phyloP scores from a whole-genome alignment of 345 rosid species.

The Hibiscus syriacus region DNA sequence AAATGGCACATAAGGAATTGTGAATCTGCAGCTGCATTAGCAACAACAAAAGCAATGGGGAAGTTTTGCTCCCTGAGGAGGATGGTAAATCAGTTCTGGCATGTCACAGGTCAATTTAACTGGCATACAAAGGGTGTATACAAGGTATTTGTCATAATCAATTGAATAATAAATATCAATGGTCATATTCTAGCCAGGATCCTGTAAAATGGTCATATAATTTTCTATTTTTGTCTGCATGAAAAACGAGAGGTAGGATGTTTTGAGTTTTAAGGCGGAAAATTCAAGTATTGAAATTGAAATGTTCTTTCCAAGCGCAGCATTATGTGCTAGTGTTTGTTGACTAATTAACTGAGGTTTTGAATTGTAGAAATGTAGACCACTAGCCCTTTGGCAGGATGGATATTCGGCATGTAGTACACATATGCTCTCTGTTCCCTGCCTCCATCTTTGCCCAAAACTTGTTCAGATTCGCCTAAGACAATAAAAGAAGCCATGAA shows the following conservation, averaged over 20 bases:
- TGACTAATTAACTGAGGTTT: not conserved
- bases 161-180: not conserved
- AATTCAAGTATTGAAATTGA: not conserved
- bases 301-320: not conserved
- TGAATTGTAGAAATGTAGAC: not conserved
- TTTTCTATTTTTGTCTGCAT: not conserved
- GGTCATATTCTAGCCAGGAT: not conserved
- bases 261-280: not conserved
- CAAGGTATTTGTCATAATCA: not conserved
- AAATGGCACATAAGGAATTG: slow-evolving; percentile 15
- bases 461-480: too few relatives aligned
- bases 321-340: not conserved
- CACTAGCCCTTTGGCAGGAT: not conserved
- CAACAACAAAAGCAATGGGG: not conserved
- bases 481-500: too few relatives aligned
- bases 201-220: not conserved
- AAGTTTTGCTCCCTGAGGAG: not conserved
- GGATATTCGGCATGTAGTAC: too few relatives aligned
- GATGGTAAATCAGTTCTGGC: slow-evolving; percentile 3
- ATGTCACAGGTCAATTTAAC: slow-evolving; percentile 1
- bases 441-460: too few relatives aligned
- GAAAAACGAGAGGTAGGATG: slow-evolving; percentile 2
- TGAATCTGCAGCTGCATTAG: slow-evolving; percentile 8
- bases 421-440: too few relatives aligned
- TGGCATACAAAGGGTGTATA: slow-evolving; percentile 12